Conservation (phyloP, 139 green algal species). For the Volvox africanus region DNA sequence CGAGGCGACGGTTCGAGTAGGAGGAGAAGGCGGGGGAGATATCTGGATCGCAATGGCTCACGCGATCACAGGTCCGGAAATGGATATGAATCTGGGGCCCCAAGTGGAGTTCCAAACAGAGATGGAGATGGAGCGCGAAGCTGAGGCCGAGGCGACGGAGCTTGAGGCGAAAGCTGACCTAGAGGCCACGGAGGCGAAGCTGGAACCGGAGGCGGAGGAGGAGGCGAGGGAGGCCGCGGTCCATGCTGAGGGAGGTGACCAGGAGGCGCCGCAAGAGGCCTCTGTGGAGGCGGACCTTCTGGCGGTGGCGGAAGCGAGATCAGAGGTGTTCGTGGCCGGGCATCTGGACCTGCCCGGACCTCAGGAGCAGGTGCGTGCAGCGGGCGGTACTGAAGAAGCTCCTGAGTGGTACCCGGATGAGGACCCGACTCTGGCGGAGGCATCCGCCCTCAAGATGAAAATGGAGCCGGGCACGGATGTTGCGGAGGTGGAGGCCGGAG, state of each 20-base stretch:
- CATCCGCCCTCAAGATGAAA: neutral
- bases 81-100: neutral
- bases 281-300: no score
- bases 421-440: no score
- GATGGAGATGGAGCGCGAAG: neutral
- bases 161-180: neutral
- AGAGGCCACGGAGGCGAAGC: neutral
- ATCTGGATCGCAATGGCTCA: neutral
- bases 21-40: neutral
- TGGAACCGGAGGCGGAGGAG: neutral
- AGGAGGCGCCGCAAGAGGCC: no score
- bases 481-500: no score
- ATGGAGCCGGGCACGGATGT: neutral
- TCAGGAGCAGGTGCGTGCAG: no score
- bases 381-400: no score
- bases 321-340: no score
- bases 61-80: neutral
- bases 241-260: no score
- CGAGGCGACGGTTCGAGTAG: no score
- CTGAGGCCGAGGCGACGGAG: neutral
- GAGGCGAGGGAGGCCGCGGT: neutral
- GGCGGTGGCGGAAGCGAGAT: no score
- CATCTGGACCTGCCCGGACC: no score
- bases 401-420: no score
- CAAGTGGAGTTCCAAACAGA: neutral